Evolutionary conservation across 208 protist genomes (phyloP).

Genomic region (Acanthamoeba polyphaga): DNA sequence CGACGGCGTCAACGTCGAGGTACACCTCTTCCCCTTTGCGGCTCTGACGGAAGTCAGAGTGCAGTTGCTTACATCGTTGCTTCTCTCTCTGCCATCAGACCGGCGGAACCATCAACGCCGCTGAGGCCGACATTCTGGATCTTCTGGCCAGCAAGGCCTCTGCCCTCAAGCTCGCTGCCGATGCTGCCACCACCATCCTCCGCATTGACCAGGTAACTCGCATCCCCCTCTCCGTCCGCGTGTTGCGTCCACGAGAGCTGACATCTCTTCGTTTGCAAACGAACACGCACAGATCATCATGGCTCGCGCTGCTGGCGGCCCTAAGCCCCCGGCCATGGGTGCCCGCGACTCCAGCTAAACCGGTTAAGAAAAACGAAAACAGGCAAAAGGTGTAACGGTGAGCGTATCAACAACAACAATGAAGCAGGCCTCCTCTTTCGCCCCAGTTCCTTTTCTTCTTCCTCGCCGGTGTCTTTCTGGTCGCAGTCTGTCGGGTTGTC

Average conservation of each 20-base stretch:
- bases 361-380: background rate
- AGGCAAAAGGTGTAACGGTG: too few species aligned
- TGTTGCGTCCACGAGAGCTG: background rate
- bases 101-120: constrained; percentile 91
- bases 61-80: background rate
- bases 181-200: constrained; percentile 98
- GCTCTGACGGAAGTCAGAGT: background rate
- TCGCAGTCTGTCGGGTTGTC: too few species aligned
- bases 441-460: too few species aligned
- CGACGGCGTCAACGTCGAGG: constrained; percentile 96
- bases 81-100: constrained; percentile 58
- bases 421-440: too few species aligned
- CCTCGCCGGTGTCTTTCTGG: too few species aligned
- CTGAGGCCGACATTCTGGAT: constrained; percentile 95
- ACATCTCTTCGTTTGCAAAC: background rate
- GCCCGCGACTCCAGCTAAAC: constrained; percentile 57
- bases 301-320: constrained; percentile 97
- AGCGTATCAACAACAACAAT: too few species aligned
- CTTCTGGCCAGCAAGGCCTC: constrained; percentile 93
- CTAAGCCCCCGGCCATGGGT: constrained; percentile 91
- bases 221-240: background rate
- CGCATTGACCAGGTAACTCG: constrained; percentile 91
- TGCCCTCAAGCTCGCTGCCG: constrained; percentile 96
- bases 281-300: constrained; percentile 97
- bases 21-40: constrained; percentile 19